Evolutionary conservation across 306 rosid genomes (phyloP).

Genomic region (Casuarina equisetifolia): DNA sequence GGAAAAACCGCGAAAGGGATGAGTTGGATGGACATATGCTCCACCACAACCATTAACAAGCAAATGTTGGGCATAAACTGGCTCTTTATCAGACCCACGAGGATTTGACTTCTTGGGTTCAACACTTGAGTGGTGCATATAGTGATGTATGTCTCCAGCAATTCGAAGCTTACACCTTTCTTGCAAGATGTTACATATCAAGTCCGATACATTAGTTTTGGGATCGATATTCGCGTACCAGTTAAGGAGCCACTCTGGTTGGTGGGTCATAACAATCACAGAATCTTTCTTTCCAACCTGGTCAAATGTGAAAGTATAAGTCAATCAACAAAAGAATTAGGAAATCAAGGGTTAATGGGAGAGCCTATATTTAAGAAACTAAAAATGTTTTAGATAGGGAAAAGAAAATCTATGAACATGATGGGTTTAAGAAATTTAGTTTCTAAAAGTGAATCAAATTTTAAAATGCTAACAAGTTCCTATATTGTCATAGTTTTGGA

Average conservation of each 20-base stretch:
- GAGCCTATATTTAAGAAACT: not conserved
- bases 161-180: conserved; percentile 91
- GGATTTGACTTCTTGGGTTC: conserved; percentile 41
- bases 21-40: conserved; percentile 96
- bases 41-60: conserved; percentile 98
- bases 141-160: conserved; percentile 98
- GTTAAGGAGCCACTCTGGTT: conserved; percentile 92
- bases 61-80: conserved; percentile 71
- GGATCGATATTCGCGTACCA: conserved; percentile 82
- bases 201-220: conserved; percentile 75
- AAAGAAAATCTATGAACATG: no score
- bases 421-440: no score
- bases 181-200: conserved; percentile 68
- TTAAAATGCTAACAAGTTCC: no score
- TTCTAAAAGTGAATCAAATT: no score
- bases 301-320: conserved; percentile 22
- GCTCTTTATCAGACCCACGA: not conserved
- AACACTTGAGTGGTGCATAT: conserved; percentile 85
- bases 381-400: no score
- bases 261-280: conserved; percentile 86
- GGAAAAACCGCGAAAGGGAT: conserved; percentile 69
- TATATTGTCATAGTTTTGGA: no score
- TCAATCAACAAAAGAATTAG: conserved; percentile 2
- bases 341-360: not conserved
- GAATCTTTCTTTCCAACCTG: conserved; percentile 76